phyloP scores from a whole-genome alignment of 768 basidiomycete species.

The Lactarius deliciosus region DNA sequence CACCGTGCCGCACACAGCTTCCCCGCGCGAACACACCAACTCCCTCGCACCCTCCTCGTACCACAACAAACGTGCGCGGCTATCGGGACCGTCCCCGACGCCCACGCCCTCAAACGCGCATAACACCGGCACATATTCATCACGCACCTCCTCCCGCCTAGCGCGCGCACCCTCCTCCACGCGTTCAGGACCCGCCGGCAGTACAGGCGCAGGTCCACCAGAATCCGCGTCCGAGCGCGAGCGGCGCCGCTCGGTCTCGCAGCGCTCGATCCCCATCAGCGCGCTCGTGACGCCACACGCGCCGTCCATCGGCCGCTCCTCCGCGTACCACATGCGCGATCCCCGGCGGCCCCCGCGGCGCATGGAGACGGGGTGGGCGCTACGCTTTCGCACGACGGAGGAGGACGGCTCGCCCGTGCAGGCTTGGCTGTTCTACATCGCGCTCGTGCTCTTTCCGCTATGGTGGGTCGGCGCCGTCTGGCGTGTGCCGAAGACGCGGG shows the following conservation, averaged over 20 bases:
- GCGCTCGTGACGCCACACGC: slow-evolving; percentile 78
- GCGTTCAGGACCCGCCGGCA: slow-evolving; percentile 34
- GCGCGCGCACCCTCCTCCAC: slow-evolving; percentile 30
- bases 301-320: slow-evolving; percentile 57
- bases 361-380: slow-evolving; percentile 60
- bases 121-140: slow-evolving; percentile 47
- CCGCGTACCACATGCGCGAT: slow-evolving; percentile 78
- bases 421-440: slow-evolving; percentile 77
- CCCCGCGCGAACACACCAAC: slow-evolving; percentile 33
- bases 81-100: slow-evolving; percentile 45
- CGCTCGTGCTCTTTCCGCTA: slow-evolving; percentile 60
- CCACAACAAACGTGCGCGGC: slow-evolving; percentile 65
- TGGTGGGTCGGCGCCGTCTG: slow-evolving; percentile 62
- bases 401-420: slow-evolving; percentile 54
- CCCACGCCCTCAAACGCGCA: slow-evolving; percentile 42
- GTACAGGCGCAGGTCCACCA: slow-evolving; percentile 1
- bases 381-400: slow-evolving; percentile 56
- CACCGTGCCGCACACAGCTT: slow-evolving; percentile 28
- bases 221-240: slow-evolving; percentile 20
- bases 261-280: slow-evolving; percentile 75
- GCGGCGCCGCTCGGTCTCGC: slow-evolving; percentile 47
- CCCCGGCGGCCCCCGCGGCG: slow-evolving; percentile 63
- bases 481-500: slow-evolving; percentile 62
- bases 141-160: slow-evolving; percentile 36
- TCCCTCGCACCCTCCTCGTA: slow-evolving; percentile 71